phyloP scores from a whole-genome alignment of 2,329 filamentous ascomycete genomes.

The Phyllachora maydis region DNA sequence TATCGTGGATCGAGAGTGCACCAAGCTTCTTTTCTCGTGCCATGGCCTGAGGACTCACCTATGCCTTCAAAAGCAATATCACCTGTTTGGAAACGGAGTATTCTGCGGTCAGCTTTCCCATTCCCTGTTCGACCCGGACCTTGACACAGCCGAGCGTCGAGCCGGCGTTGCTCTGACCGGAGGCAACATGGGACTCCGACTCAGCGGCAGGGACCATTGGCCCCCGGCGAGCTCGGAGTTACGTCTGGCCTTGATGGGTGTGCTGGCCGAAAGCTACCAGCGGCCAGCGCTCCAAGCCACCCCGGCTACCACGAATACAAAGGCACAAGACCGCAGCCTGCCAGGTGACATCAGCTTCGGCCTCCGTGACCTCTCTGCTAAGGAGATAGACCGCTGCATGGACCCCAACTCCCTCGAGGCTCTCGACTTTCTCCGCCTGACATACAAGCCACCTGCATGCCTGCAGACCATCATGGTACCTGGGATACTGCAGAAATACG shows the following conservation, averaged over 20 bases:
- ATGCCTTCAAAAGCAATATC: conserved; percentile 55
- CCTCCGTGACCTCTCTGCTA: conserved; percentile 57
- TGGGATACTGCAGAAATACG: conserved; percentile 55
- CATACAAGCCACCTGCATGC: conserved; percentile 58
- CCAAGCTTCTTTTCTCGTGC: conserved; percentile 53
- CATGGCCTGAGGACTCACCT: conserved; percentile 57
- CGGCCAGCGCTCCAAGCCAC: conserved; percentile 2
- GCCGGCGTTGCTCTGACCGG: conserved; percentile 48
- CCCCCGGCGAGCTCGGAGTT: conserved; percentile 87
- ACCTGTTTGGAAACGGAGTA: conserved; percentile 66
- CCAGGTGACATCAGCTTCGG: conserved; percentile 63
- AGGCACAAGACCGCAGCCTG: conserved; percentile 21
- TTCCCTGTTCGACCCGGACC: conserved; percentile 66
- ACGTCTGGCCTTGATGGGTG: conserved; percentile 70
- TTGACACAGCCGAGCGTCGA: conserved; percentile 58
- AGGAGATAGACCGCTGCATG: conserved; percentile 68
- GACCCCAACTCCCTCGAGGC: conserved; percentile 68
- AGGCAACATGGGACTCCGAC: conserved; percentile 58
- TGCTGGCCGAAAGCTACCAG: conserved; percentile 56
- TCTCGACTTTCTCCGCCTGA: conserved; percentile 77
- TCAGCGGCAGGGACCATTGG: conserved; percentile 70
- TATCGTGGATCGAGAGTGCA: conserved; percentile 56
- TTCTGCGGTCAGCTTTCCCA: conserved; percentile 66
- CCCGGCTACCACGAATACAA: too few relatives aligned
- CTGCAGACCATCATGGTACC: conserved; percentile 56